Base-by-base conservation (phyloP, 805 yeast genomes). In the Candida sanyiensis region DNA sequence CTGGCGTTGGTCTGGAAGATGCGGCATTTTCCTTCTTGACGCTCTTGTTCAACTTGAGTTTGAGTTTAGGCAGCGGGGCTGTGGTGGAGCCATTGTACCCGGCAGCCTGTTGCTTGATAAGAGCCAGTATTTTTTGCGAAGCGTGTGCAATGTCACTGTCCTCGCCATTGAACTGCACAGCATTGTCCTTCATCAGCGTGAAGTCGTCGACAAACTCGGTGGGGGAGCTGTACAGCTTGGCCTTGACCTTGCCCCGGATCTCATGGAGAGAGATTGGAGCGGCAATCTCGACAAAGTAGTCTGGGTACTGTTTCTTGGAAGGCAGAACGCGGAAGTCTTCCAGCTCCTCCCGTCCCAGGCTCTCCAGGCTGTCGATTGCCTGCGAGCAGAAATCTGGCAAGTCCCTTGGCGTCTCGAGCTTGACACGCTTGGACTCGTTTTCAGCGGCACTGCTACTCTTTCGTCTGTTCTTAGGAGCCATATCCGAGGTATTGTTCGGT, bases 231-330 rank as follows among this genome's bases (percentile, higher is more conserved):
- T 69, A 68, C 28, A 56, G 56, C 31, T 62, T 55, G 8, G 59
- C 50, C 9, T 62, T 59, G 31, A 74, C 52, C 41, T 72, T 74
- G 42, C 59, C 62, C 43, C 70, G 70, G 42, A 86, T 77, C 58
- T 83, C 90, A 40, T 73, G 69, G 10, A 86, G 57, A 0, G 95
- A 80, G 3, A 83, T 75, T 3, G 95, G 95, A 38, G 66, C 61
- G 38, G 84, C 78, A 32, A 85, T 77, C 39, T 77, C 64, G 41
- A 74, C 71, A 56, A 80, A 85, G 58, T 87, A 88, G 55, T 86
- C 94, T 0, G 96, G 88, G 53, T 83, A 86, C 33, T 74, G 61
- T 54, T 80, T 78, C 48, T 78, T 75, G 19, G 83, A 72, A 7
- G 96, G 96, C 27, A 87, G 67, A 48, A 75, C 78, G 45, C 78